Evolutionary conservation across 805 yeast species (phyloP).

Genomic region (Spencermartinsiella europaea): DNA sequence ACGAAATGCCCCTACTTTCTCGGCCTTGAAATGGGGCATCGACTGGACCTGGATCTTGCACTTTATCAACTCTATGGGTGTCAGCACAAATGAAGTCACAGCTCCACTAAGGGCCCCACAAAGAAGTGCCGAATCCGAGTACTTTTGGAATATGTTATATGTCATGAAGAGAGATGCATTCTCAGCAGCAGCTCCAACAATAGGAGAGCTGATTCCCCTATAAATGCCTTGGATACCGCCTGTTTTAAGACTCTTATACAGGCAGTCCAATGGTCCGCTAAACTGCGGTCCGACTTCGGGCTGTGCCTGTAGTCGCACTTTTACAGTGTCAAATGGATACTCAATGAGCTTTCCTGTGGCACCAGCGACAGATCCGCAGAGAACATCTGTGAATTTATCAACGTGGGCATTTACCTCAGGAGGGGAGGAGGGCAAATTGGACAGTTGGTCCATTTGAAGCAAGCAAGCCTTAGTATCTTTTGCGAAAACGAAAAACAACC

Average conservation of each 20-base stretch:
- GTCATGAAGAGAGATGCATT: constrained; percentile 69
- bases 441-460: neutral
- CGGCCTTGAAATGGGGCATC: constrained; percentile 18
- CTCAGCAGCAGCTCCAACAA: constrained; percentile 87
- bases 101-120: constrained; percentile 85
- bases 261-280: constrained; percentile 60
- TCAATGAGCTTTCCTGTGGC: constrained; percentile 79
- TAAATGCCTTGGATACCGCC: constrained; percentile 83
- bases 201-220: constrained; percentile 72
- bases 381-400: constrained; percentile 18
- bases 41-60: constrained; percentile 77
- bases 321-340: constrained; percentile 89
- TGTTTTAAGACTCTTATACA: constrained; percentile 49
- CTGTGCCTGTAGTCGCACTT: constrained; percentile 80
- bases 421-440: neutral
- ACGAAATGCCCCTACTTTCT: constrained; percentile 22
- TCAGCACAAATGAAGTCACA: constrained; percentile 72
- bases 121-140: constrained; percentile 37
- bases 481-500: too few relatives aligned
- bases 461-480: too few relatives aligned
- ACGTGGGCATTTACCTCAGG: neutral
- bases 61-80: constrained; percentile 89
- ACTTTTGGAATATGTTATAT: constrained; percentile 16
- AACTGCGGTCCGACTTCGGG: constrained; percentile 47
- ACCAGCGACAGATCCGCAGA: constrained; percentile 53